These are phyloP conservation scores for Podila epicladia DNA, from an alignment of 192 early-diverging fungal genomes.

Conservation along the genomic window DNA sequence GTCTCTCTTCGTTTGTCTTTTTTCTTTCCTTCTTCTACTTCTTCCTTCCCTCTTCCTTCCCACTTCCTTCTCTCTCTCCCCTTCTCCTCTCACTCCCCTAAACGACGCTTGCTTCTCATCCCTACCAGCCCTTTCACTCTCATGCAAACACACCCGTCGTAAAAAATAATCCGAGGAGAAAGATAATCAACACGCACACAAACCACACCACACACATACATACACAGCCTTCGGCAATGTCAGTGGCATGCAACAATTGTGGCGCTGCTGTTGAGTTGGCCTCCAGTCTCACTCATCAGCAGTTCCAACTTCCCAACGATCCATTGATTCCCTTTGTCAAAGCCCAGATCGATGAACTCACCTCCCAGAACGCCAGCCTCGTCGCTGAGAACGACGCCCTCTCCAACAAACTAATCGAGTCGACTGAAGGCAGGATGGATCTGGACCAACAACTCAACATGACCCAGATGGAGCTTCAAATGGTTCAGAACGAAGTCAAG, in stretches of 20 bases:
- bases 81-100: not conserved
- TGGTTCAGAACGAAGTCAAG: constrained; percentile 34
- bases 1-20: not conserved
- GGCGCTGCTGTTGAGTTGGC: constrained; percentile 41
- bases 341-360: constrained; percentile 44
- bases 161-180: not conserved
- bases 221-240: constrained; percentile 14
- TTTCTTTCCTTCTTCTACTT: not conserved
- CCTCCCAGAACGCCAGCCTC: constrained; percentile 41
- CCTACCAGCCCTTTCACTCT: not conserved
- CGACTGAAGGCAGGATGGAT: constrained; percentile 46
- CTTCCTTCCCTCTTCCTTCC: not conserved
- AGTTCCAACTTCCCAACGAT: constrained; percentile 19
- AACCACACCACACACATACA: not conserved
- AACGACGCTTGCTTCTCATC: no score
- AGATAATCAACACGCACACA: constrained; percentile 1
- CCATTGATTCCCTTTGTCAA: constrained; percentile 48
- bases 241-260: constrained; percentile 45
- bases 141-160: not conserved
- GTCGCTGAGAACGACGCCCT: constrained; percentile 50
- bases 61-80: not conserved
- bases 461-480: constrained; percentile 49
- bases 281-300: constrained; percentile 16
- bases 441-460: constrained; percentile 46
- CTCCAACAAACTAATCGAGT: constrained; percentile 46